Percentiles rank a stretch among this genome's conserved stretches.
These are phyloP conservation scores for Dactylonectria macrodidyma DNA, from an alignment of 2,329 filamentous ascomycete genomes.

Conservation along the genomic window DNA sequence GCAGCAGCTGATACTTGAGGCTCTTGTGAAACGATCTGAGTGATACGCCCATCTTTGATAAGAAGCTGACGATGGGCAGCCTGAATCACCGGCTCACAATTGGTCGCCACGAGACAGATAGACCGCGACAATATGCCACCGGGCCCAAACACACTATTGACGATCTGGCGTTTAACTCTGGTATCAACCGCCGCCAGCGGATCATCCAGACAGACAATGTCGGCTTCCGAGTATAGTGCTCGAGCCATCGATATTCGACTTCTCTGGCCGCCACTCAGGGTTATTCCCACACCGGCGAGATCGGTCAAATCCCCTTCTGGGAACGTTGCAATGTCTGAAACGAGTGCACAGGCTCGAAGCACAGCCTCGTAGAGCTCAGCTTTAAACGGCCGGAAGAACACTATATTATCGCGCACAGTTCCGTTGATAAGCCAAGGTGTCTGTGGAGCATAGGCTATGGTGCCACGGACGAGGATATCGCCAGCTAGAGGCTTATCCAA, in stretches of 20 bases:
- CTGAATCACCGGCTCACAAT: too few relatives aligned
- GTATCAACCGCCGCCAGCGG: constrained; percentile 12
- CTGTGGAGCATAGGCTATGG: background rate
- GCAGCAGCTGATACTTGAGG: too few relatives aligned
- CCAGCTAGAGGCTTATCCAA: background rate
- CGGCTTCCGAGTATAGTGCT: constrained; percentile 9
- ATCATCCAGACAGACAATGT: constrained; percentile 15
- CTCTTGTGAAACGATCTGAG: too few relatives aligned
- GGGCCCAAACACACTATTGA: background rate
- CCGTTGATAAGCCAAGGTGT: background rate
- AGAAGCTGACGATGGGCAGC: too few relatives aligned
- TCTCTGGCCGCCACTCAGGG: constrained; percentile 13
- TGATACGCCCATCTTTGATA: too few relatives aligned
- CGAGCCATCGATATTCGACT: constrained; percentile 5
- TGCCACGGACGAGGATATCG: too few relatives aligned
- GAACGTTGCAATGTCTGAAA: constrained; percentile 1
- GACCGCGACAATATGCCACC: background rate
- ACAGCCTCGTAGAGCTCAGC: constrained; percentile 2
- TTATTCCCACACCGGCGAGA: background rate
- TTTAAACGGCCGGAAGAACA: constrained; percentile 8
- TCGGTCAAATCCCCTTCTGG: background rate
- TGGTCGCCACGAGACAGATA: too few relatives aligned
- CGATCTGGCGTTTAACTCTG: constrained; percentile 11
- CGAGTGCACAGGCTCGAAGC: background rate
- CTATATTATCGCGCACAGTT: constrained; percentile 2